Evolutionary conservation across 176 grass and related monocot genomes (phyloP).

Genomic region (Aechmea fasciata): DNA sequence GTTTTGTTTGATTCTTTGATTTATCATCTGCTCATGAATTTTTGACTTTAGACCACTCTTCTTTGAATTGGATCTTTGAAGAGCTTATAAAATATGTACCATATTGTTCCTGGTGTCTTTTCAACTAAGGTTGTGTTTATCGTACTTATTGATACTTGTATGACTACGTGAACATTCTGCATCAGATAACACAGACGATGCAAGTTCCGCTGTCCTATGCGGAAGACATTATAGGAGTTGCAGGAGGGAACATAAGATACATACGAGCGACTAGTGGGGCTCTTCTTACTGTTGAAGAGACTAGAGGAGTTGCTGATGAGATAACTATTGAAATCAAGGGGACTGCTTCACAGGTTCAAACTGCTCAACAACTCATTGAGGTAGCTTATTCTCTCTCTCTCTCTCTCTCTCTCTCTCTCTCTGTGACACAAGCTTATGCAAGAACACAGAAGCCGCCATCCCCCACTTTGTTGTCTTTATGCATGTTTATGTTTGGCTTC

Average conservation of each 20-base stretch:
- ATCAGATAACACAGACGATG: conserved; percentile 94
- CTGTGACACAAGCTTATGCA: too few relatives aligned
- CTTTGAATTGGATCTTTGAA: too few relatives aligned
- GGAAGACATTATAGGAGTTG: conserved; percentile 90
- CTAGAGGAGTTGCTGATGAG: conserved; percentile 64
- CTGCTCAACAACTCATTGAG: conserved; percentile 83
- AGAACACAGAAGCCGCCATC: too few relatives aligned
- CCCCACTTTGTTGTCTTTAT: too few relatives aligned
- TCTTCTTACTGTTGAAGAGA: conserved; percentile 83
- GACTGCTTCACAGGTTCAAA: conserved; percentile 78
- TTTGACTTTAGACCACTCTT: too few relatives aligned
- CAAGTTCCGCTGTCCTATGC: conserved; percentile 96
- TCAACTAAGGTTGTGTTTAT: not conserved
- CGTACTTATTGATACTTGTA: too few relatives aligned
- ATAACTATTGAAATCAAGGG: conserved; percentile 99
- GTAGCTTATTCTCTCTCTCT: conserved; percentile 19
- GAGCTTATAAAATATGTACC: too few relatives aligned
- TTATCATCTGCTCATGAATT: too few relatives aligned
- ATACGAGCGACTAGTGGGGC: conserved; percentile 82
- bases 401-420: not conserved
- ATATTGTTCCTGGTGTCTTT: not conserved
- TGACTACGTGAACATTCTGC: not conserved
- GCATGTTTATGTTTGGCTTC: too few relatives aligned
- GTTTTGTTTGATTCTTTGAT: too few relatives aligned
- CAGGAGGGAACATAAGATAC: conserved; percentile 87